These are phyloP conservation scores for Elsinoe fawcettii DNA, from an alignment of 2,329 filamentous ascomycete genomes.

Conservation along the genomic window DNA sequence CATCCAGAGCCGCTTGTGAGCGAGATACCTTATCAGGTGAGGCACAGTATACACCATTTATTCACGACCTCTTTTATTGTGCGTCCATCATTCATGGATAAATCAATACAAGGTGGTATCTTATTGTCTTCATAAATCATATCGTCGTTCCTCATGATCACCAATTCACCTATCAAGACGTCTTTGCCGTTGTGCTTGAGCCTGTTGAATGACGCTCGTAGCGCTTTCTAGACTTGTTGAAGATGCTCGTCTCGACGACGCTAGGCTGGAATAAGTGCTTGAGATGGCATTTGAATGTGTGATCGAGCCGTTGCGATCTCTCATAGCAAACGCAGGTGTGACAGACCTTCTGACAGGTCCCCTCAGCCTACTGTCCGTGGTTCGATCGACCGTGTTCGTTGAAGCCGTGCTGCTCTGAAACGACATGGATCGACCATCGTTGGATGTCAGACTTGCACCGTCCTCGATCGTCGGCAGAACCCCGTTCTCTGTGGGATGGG, in stretches of 20 bases:
- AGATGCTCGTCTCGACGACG: not conserved
- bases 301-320: not conserved
- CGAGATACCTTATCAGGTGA: not conserved
- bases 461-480: not conserved
- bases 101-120: not conserved
- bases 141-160: not conserved
- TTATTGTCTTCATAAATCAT: not conserved
- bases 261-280: not conserved
- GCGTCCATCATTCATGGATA: not conserved
- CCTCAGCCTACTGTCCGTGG: not conserved
- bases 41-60: no score
- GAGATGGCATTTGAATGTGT: not conserved
- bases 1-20: not conserved
- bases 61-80: no score
- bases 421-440: not conserved
- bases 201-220: constrained; percentile 8
- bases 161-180: not conserved
- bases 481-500: not conserved
- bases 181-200: not conserved
- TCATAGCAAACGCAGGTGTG: not conserved
- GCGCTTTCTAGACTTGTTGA: constrained; percentile 8
- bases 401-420: not conserved
- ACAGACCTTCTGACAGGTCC: not conserved
- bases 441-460: not conserved
- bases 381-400: not conserved